phyloP scores from a whole-genome alignment of 2,329 filamentous ascomycete genomes.

The Hymenoscyphus salicellus region DNA sequence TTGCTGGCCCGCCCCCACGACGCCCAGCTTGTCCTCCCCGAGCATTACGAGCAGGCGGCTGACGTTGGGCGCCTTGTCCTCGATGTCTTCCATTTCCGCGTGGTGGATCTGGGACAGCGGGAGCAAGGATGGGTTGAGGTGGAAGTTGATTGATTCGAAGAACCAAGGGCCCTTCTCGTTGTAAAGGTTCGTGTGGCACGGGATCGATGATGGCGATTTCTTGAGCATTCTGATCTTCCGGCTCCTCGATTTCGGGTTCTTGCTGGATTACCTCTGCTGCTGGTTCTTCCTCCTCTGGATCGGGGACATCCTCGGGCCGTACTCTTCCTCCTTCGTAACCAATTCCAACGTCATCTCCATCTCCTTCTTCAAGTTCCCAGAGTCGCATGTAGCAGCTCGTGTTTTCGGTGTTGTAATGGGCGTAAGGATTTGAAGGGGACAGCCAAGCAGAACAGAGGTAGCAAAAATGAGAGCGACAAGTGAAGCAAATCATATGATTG shows the following conservation, averaged over 20 bases:
- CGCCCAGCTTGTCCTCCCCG: slow-evolving; percentile 9
- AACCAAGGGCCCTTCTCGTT: slow-evolving; percentile 36
- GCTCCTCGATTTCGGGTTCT: slow-evolving; percentile 20
- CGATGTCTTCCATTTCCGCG: slow-evolving; percentile 13
- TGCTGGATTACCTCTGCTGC: slow-evolving; percentile 5
- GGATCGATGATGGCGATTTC: slow-evolving; percentile 5
- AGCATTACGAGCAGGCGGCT: slow-evolving; percentile 8
- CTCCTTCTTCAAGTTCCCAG: slow-evolving; percentile 85
- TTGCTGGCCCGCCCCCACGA: slow-evolving; percentile 2
- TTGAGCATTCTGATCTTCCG: slow-evolving; percentile 11
- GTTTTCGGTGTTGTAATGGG: slow-evolving; percentile 74
- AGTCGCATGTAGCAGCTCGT: slow-evolving; percentile 78
- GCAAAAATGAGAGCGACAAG: slow-evolving; percentile 90
- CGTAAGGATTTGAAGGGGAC: slow-evolving; percentile 74
- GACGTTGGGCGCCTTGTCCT: slow-evolving; percentile 9
- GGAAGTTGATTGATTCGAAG: slow-evolving; percentile 34
- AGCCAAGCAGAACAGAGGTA: slow-evolving; percentile 92
- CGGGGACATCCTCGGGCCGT: slow-evolving; percentile 10
- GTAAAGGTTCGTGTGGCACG: slow-evolving; percentile 19
- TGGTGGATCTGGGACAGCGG: slow-evolving; percentile 24
- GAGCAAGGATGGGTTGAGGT: slow-evolving; percentile 21
- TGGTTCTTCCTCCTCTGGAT: slow-evolving; percentile 8
- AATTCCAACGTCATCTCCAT: slow-evolving; percentile 47
- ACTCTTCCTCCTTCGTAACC: slow-evolving; percentile 27
- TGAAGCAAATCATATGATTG: slow-evolving; percentile 94